phyloP scores from a whole-genome alignment of 352 stramenopile genomes.

The Phytophthora europaea region DNA sequence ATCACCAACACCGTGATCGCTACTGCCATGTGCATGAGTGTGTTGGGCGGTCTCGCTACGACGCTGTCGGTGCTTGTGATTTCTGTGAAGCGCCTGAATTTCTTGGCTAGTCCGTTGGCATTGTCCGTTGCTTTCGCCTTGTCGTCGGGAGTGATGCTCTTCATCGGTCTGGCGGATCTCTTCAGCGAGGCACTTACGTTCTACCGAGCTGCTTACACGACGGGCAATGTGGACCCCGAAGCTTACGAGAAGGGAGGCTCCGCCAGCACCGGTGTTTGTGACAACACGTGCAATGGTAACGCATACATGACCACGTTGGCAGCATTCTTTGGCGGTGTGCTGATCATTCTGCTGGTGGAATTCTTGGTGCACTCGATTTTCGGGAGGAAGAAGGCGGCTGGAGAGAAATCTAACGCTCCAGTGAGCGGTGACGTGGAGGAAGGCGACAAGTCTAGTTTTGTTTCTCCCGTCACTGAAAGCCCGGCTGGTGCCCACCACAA shows the following conservation, averaged over 20 bases:
- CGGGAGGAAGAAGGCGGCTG: conserved; percentile 19
- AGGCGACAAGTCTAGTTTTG: conserved; percentile 17
- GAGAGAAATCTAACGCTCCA: conserved; percentile 34
- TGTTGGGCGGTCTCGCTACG: conserved; percentile 71
- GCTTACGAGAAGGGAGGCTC: conserved; percentile 73
- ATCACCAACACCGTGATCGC: conserved; percentile 63
- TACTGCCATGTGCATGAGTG: conserved; percentile 78
- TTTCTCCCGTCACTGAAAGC: conserved; percentile 4
- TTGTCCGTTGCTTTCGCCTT: conserved; percentile 70
- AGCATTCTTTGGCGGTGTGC: conserved; percentile 65
- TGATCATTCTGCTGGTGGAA: conserved; percentile 76
- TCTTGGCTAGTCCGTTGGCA: conserved; percentile 75
- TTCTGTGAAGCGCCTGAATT: conserved; percentile 54
- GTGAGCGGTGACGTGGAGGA: conserved; percentile 3
- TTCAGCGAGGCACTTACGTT: conserved; percentile 61
- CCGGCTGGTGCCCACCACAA: conserved; percentile 4
- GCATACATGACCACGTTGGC: conserved; percentile 54
- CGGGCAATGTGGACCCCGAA: conserved; percentile 60
- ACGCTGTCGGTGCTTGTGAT: conserved; percentile 69
- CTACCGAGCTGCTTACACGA: conserved; percentile 64
- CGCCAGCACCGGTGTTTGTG: conserved; percentile 49
- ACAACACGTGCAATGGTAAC: conserved; percentile 69
- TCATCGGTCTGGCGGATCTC: conserved; percentile 74
- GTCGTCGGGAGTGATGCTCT: conserved; percentile 83
- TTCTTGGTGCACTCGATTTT: conserved; percentile 71